Evolutionary conservation across 139 green algal genomes (phyloP), one percentile per base, ranked within the genome.

Genomic region (Chlorella sp.): DNA sequence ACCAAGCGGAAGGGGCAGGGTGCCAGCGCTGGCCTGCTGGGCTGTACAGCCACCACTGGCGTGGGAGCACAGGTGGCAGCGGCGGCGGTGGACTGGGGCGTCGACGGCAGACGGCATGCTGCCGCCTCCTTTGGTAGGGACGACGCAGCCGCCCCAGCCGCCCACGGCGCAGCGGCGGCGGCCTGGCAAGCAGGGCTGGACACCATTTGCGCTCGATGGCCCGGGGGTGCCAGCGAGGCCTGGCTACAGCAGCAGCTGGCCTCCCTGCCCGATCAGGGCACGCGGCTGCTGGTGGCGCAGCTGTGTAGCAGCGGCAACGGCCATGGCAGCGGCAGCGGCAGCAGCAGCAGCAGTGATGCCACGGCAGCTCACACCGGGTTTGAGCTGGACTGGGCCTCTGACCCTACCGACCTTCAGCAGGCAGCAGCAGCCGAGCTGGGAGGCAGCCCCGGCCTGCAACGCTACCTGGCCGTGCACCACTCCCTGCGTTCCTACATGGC

Each of bases 401-500:
- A 75, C 20, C 38, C 69, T 20, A 3, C 69, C 24, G 69, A 75
- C 22, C 14, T 75, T 20, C 38, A 34, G 38, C 38, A n/a, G 60
- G 60, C 60, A 7, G 28, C 26, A 34, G 3, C 28, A 34, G 26
- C 26, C 11, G 60, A 68, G 60, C 24, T 36, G 60, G 60, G 5
- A 4, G 4, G 5, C 3, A 26, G 6, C 19, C 24, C 28, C 60
- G 11, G 60, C 60, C 46, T 74, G 32, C 64, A 73, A 51, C 70
- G 86, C 41, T 90, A 84, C 80, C 51, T 82, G 43, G 68, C 76
- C 11, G 82, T 85, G 72, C 43, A 65, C 36, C 76, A 84, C 28
- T 93, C 90, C 48, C 81, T 93, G 80, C 79, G 90, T 1, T 74
- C 88, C 40, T 93, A 93, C 86, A 38, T 91, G n/a, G 65, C 46